Percentiles rank a stretch among this genome's conserved stretches.
Evolutionary conservation across 2,329 filamentous ascomycete species (phyloP).

Genomic region (Penicillium sp.): DNA sequence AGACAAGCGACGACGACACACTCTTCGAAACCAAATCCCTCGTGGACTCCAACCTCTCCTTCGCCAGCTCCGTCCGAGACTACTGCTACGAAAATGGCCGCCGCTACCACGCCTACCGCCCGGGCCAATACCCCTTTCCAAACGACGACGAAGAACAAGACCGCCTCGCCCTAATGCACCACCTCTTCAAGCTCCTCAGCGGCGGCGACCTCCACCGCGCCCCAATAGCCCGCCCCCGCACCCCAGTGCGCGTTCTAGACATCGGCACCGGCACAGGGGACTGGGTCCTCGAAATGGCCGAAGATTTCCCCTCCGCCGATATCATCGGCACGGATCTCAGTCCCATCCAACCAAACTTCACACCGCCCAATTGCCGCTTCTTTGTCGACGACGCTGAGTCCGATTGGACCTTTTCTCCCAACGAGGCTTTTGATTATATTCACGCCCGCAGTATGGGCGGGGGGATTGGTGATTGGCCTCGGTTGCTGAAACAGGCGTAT

Average conservation of each 20-base stretch:
- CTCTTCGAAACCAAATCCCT: slow-evolving; percentile 31
- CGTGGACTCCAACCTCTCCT: slow-evolving; percentile 39
- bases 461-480: slow-evolving; percentile 35
- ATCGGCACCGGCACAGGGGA: slow-evolving; percentile 33
- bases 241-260: slow-evolving; percentile 27
- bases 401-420: slow-evolving; percentile 39
- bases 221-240: slow-evolving; percentile 26
- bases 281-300: slow-evolving; percentile 45
- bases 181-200: slow-evolving; percentile 35
- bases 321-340: slow-evolving; percentile 36
- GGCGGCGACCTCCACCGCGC: slow-evolving; percentile 39
- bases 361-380: slow-evolving; percentile 50
- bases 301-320: slow-evolving; percentile 34
- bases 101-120: slow-evolving; percentile 42
- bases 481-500: slow-evolving; percentile 30
- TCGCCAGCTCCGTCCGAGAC: slow-evolving; percentile 38
- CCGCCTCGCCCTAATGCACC: slow-evolving; percentile 40
- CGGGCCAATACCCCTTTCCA: slow-evolving; percentile 41
- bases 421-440: slow-evolving; percentile 39
- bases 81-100: slow-evolving; percentile 42
- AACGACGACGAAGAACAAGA: slow-evolving; percentile 46
- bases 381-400: slow-evolving; percentile 45
- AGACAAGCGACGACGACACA: slow-evolving; percentile 37
- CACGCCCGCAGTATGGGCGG: slow-evolving; percentile 37
- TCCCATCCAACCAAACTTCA: slow-evolving; percentile 36